Evolutionary conservation across 2,329 filamentous ascomycete species (phyloP).

Genomic region (Pestalotiopsis sp.): DNA sequence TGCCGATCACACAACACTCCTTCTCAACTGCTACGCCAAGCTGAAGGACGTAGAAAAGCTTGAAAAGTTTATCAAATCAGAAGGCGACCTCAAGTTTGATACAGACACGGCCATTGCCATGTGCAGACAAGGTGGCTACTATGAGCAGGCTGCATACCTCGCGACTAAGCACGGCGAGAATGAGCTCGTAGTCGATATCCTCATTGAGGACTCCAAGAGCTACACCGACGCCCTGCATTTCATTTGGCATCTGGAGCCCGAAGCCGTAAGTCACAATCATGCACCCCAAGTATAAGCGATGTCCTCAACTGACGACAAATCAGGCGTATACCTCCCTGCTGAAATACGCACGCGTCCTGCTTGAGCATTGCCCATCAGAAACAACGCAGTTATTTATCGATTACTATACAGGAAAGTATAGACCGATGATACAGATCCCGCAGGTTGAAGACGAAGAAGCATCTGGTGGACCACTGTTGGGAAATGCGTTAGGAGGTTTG

Average conservation of each 20-base stretch:
- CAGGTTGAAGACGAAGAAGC: conserved; percentile 38
- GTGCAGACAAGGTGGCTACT: conserved; percentile 97
- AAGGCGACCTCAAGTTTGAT: conserved; percentile 93
- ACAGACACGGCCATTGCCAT: conserved; percentile 95
- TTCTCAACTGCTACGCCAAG: conserved; percentile 97
- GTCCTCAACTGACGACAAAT: conserved; percentile 31
- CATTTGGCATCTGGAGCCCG: conserved; percentile 84
- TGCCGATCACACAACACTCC: conserved; percentile 89
- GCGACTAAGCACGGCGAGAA: conserved; percentile 93
- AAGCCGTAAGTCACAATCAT: conserved; percentile 56
- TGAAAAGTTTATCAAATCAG: conserved; percentile 94
- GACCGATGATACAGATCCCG: conserved; percentile 65
- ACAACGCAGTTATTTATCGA: conserved; percentile 89
- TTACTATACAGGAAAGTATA: conserved; percentile 88
- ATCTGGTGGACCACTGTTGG: conserved; percentile 33
- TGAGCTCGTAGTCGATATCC: conserved; percentile 89
- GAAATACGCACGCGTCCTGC: conserved; percentile 90
- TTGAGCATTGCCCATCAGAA: conserved; percentile 81
- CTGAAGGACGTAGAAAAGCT: conserved; percentile 96
- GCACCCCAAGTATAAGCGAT: conserved; percentile 1
- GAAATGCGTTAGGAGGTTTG: conserved; percentile 37
- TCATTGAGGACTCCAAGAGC: conserved; percentile 93
- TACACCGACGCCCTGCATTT: conserved; percentile 89
- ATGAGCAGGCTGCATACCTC: conserved; percentile 92
- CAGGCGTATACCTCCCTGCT: conserved; percentile 86